Base-by-base conservation (phyloP, 2,329 filamentous ascomycete species). In the Aspergillus fijiensis region DNA sequence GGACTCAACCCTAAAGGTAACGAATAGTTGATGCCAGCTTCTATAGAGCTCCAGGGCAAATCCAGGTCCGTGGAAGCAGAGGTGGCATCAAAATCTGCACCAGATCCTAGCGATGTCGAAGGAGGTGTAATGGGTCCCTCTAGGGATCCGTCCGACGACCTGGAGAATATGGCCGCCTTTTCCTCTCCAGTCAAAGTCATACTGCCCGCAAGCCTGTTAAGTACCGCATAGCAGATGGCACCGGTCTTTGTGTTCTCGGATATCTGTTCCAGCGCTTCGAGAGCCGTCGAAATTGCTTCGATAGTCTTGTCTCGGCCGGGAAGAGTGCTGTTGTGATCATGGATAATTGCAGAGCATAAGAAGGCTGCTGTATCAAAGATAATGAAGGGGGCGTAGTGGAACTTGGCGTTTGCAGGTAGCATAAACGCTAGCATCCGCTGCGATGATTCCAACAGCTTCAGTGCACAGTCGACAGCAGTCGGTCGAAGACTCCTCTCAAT, bases 331-430 rank as follows among this genome's bases (percentile, higher is more conserved):
- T 79, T 72, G n/a, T 71, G 67, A 59, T 85, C 82, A 60, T 84
- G 82, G 4, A 83, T 75, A 6, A 85, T 71, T 2, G 81, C 79
- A 0, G 82, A 84, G 70, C 80, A 84, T 4, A 84, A 67, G 19
- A 82, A 72, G 0, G 82, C 80, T 0, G 81, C 77, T 0, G 80
- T 82, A 61, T 85, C 81, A 51, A 85, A 85, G 33, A 83, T 78
- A 49, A 75, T 74, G 58, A 84, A 84, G 0, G 81, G 71, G 5
- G 81, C 77, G 55, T 81, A 76, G 62, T 83, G 80, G 48, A 82
- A 83, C 39, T 80, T 82, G 5, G 78, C 75, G 49, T 82, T 80
- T 12, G 78, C 70, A 0, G 80, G 80, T 39, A 79, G 64, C 12
- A 69, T 58, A 7, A 65, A 73, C 19, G 80, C 70, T 55, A 82